Base-by-base conservation (phyloP, 2,329 filamentous ascomycete species). In the Epichloe gansuensis region DNA sequence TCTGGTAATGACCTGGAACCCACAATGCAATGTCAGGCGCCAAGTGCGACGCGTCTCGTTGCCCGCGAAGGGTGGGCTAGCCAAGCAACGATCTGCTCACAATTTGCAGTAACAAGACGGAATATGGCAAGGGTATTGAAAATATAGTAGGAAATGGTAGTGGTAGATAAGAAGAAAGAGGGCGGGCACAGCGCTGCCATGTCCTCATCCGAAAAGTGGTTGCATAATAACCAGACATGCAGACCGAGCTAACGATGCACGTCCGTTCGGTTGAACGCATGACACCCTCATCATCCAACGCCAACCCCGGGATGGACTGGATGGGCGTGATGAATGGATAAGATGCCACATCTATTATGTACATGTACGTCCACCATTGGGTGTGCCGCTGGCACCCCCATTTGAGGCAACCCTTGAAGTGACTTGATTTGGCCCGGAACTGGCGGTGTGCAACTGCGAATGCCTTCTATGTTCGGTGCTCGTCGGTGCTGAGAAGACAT, bases 241-340 rank as follows among this genome's bases (percentile, higher is more conserved):
- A 43, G 45, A 25, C 35, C 39, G 27, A 23, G 42, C 45, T 52
- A 52, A 39, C 23, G 43, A 50, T 50, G 50, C 50, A 51, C 36
- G 44, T 23, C 50, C 50, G 48, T 54, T 51, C 40, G 45, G 46
- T 48, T 48, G 51, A 47, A 56, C 58, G 56, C 58, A 59, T 58
- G 58, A 57, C 57, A 57, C 53, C 47, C 49, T 47, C 34, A 46
- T 51, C 43, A 50, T 31, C 49, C 43, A 40, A 23, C 25, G n/a
- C 34, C 27, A 31, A 31, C 8, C 0, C 31, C 31, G 31, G 9
- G 31, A 31, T 31, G 9, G 31, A 4, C 31, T 11, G 8, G 27
- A 31, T 31, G 8, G 31, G 31, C 31, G 1, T 4, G 31, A 31
- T 31, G 31, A 31, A 31, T 4, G 31, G 31, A 31, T 31, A 31